Conservation (phyloP, 345 rosid species). For the Acer campestre region DNA sequence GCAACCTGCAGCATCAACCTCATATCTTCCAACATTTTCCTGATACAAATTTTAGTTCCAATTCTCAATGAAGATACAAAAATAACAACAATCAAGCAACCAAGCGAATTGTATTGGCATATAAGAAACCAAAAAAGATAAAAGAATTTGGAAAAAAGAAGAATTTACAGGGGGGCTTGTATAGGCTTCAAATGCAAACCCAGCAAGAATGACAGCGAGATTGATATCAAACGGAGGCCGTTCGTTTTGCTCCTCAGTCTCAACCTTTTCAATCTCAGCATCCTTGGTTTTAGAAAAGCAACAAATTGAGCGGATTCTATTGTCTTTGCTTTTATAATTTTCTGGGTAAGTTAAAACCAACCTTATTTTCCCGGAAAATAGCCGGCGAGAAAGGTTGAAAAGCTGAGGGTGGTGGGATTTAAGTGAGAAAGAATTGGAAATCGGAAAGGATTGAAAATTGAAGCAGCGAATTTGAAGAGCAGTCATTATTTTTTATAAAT, state of each 20-base stretch:
- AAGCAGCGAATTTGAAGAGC: conserved; percentile 31
- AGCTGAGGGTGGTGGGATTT: conserved; percentile 22
- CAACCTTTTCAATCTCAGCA: conserved; percentile 34
- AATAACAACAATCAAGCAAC: neutral
- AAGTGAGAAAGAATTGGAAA: neutral
- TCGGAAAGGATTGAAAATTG: conserved; percentile 20
- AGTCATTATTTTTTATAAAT: conserved; percentile 17
- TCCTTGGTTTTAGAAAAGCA: conserved; percentile 40
- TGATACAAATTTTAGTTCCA: conserved; percentile 19
- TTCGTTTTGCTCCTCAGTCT: conserved; percentile 33
- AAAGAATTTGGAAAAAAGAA: neutral
- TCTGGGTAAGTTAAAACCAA: conserved; percentile 15
- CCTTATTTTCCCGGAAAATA: conserved; percentile 28
- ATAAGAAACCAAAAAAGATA: neutral
- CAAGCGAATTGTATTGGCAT: neutral
- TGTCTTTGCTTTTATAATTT: conserved; percentile 21
- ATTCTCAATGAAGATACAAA: no score
- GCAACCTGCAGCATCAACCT: conserved; percentile 82
- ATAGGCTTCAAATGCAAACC: conserved; percentile 94
- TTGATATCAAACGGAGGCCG: conserved; percentile 84
- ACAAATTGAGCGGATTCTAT: conserved; percentile 23
- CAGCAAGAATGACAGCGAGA: conserved; percentile 92
- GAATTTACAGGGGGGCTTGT: conserved; percentile 64
- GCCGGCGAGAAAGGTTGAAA: conserved; percentile 32
- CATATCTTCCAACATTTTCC: conserved; percentile 69